Evolutionary conservation across 2,329 filamentous ascomycete species (phyloP).

Genomic region (Sporothrix globosa): DNA sequence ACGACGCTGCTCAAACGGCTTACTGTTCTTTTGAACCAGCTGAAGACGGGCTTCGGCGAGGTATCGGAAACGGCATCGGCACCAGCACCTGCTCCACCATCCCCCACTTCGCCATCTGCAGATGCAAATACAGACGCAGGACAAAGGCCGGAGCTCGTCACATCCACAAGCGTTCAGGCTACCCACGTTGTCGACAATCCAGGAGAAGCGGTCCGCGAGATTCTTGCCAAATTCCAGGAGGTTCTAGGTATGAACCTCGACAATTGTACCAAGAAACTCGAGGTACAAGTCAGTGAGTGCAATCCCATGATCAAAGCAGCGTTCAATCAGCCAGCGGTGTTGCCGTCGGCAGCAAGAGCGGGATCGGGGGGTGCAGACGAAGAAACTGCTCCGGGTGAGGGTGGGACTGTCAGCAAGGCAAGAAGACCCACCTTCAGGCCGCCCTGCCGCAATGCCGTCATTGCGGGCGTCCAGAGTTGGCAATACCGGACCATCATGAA

Average conservation of each 20-base stretch:
- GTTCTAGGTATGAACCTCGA: background rate
- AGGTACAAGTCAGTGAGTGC: background rate
- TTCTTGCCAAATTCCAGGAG: background rate
- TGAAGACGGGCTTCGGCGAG: slow-evolving; percentile 3
- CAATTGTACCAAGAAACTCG: background rate
- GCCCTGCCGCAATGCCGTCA: background rate
- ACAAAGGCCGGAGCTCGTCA: background rate
- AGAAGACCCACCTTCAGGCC: background rate
- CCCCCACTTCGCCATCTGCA: background rate
- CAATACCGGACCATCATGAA: background rate
- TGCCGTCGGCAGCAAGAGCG: no score
- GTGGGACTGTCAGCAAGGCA: background rate
- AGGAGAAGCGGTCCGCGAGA: background rate
- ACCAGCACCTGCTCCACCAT: no score
- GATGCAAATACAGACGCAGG: background rate
- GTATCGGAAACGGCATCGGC: background rate
- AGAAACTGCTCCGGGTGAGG: background rate
- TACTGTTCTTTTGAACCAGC: slow-evolving; percentile 20
- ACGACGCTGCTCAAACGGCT: slow-evolving; percentile 26
- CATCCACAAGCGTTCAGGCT: background rate
- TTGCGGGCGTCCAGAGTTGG: background rate
- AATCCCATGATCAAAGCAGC: slow-evolving; percentile 21
- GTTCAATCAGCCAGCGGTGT: background rate
- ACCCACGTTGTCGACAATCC: background rate
- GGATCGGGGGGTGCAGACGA: background rate